Base-by-base conservation (phyloP, 73 alveolate genomes). In the Paramecium sonneborni region DNA sequence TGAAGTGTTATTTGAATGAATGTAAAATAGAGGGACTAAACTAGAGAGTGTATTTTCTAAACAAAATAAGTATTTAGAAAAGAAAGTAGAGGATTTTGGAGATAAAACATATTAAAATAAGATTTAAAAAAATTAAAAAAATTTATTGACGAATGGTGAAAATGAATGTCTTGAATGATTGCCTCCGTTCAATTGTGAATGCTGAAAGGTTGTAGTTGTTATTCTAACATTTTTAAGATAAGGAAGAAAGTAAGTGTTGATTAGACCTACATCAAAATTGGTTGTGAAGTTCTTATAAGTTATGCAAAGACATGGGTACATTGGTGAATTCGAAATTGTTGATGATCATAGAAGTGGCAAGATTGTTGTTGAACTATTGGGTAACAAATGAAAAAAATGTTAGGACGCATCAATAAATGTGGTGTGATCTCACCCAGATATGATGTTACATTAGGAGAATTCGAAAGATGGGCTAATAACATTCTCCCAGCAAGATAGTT, bases 371-470 rank as follows among this genome's bases (percentile, higher is more conserved):
- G 99, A 98, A 79, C 93, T 98, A 68, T 89, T 93, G 87, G 68
- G 68, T 52, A 52, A 52, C 18, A 18, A 52, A 18, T 52, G 68
- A 52, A 52, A 14, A 52, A 52, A 52, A 52, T 52, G 68, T 52
- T 52, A 52, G 99, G 99, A 72, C 95, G 99, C 92, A 93, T 98
- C 88, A 96, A 95, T 97, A 96, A 97, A 95, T 97, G 99, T 94
- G 99, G 99, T 72, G 99, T 98, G 82, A 98, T 98, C 95, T 97
- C 99, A 44, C 99, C 99, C 56, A 93, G 99, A 55, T 98, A 94
- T 95, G 99, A 98, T 92, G 92, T 94, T 95, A 87, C 88, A 7
- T 90, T 92, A 14, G 90, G 90, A 39, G 92, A 94, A 95, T 92
- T 95, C 94, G 99, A 96, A 88, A 93, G 96, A 97, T 92, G 92